Evolutionary conservation across 2,329 filamentous ascomycete genomes (phyloP).

Genomic region (Ceratocystis cubensis): DNA sequence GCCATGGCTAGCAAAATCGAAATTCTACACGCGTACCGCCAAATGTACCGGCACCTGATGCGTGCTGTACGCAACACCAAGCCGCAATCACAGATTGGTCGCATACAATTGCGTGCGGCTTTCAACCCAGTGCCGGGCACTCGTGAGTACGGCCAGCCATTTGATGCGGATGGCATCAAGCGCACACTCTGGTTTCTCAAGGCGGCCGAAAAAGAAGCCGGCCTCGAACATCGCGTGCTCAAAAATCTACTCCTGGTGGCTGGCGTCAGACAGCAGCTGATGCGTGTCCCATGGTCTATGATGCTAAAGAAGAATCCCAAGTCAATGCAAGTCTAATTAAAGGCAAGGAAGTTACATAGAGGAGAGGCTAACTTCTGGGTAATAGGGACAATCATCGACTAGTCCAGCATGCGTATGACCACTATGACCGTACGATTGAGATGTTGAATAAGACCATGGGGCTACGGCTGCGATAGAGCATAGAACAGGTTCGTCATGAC

Average conservation of each 20-base stretch:
- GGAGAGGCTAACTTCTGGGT: constrained; percentile 14
- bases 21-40: constrained; percentile 54
- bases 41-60: constrained; percentile 54
- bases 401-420: constrained; percentile 35
- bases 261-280: constrained; percentile 29
- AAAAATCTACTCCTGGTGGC: constrained; percentile 51
- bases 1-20: constrained; percentile 27
- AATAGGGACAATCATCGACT: constrained; percentile 14
- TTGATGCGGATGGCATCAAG: constrained; percentile 41
- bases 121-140: constrained; percentile 35
- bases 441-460: constrained; percentile 67
- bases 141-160: constrained; percentile 27
- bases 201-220: constrained; percentile 48
- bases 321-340: constrained; percentile 2
- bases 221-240: constrained; percentile 59
- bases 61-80: constrained; percentile 59
- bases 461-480: constrained; percentile 35
- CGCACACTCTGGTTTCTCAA: constrained; percentile 60
- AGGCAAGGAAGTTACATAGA: constrained; percentile 11
- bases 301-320: constrained; percentile 22
- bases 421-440: constrained; percentile 56
- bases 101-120: constrained; percentile 45
- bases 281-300: constrained; percentile 21
- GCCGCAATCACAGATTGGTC: constrained; percentile 51
- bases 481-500: background rate